Base-by-base conservation (phyloP, 1,139 yeast genomes). In the Chernovozyma aurita region DNA sequence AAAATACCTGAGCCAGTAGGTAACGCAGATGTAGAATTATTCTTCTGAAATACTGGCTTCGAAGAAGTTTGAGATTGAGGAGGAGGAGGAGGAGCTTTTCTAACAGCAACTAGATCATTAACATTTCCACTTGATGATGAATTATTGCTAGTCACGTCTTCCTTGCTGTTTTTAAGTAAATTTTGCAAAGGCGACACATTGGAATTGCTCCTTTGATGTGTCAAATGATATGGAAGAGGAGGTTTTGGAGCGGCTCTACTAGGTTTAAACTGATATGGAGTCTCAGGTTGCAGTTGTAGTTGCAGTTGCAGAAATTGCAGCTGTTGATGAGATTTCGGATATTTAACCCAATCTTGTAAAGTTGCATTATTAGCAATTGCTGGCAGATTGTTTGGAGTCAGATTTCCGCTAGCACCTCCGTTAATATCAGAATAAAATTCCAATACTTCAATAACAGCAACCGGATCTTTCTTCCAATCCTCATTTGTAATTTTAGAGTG, bases 381-480 rank as follows among this genome's bases (percentile, higher is more conserved):
- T 18, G 63, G 62, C 32, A 54, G 54, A 28, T 42, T 48, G 7
- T 50, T 37, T 3, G 73, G 71, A 16, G 71, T 64, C 31, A 50
- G 50, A 3, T 52, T 48, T 25, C 57, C 52, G 5, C 63, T 53
- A 33, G 42, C 46, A n/a, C 61, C 63, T 34, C 65, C 65, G 45
- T 63, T 65, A 42, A 68, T 69, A 41, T 71, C 75, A 12, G 70
- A 71, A 55, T 86, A 87, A 55, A 94, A 92, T 49, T 87, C 95
- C 53, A 94, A 76, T 2, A 90, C 98, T 53, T 92, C 97, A 46
- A 92, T 88, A 29, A 76, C 92, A 0, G 94, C 94, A 21, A 80
- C 85, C 1, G 94, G 90, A 50, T 84, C 87, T 49, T 80, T 82
- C 40, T 83, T 80, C 83, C 87, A 80, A 59, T 84, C 94, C 49